Evolutionary conservation across 2,329 filamentous ascomycete genomes (phyloP).

Genomic region (Claviceps africana): DNA sequence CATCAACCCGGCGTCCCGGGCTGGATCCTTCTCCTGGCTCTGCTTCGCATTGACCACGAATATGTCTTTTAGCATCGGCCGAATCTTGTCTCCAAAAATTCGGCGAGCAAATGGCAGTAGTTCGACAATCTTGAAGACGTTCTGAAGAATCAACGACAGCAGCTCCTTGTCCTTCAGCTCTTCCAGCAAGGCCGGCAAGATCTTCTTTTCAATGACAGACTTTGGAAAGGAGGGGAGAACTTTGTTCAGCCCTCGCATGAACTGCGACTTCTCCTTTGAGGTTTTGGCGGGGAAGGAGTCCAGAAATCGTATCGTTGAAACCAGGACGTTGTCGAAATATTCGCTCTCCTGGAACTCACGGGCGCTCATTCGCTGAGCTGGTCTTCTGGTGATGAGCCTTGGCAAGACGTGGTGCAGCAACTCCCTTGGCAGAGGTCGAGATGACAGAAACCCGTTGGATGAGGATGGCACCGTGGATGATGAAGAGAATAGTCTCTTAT

Average conservation of each 20-base stretch:
- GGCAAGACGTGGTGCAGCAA: slow-evolving; percentile 65
- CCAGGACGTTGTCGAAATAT: slow-evolving; percentile 93
- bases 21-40: slow-evolving; percentile 58
- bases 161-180: slow-evolving; percentile 89
- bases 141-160: slow-evolving; percentile 72
- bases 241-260: slow-evolving; percentile 75
- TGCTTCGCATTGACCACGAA: slow-evolving; percentile 53
- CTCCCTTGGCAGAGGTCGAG: slow-evolving; percentile 65
- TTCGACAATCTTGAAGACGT: slow-evolving; percentile 79
- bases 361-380: slow-evolving; percentile 75
- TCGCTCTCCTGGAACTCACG: slow-evolving; percentile 87
- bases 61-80: slow-evolving; percentile 71
- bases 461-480: slow-evolving; percentile 65
- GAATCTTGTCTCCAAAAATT: slow-evolving; percentile 70
- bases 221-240: slow-evolving; percentile 87
- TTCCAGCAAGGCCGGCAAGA: slow-evolving; percentile 76
- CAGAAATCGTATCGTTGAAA: slow-evolving; percentile 90
- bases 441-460: slow-evolving; percentile 73
- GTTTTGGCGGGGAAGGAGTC: slow-evolving; percentile 88
- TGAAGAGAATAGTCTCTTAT: slow-evolving; percentile 70
- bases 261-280: slow-evolving; percentile 76
- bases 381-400: slow-evolving; percentile 70
- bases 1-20: slow-evolving; percentile 81
- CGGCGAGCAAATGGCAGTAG: slow-evolving; percentile 64
- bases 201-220: slow-evolving; percentile 87